phyloP scores from a whole-genome alignment of 495 filamentous ascomycete genomes.

The Tuber melanosporum region DNA sequence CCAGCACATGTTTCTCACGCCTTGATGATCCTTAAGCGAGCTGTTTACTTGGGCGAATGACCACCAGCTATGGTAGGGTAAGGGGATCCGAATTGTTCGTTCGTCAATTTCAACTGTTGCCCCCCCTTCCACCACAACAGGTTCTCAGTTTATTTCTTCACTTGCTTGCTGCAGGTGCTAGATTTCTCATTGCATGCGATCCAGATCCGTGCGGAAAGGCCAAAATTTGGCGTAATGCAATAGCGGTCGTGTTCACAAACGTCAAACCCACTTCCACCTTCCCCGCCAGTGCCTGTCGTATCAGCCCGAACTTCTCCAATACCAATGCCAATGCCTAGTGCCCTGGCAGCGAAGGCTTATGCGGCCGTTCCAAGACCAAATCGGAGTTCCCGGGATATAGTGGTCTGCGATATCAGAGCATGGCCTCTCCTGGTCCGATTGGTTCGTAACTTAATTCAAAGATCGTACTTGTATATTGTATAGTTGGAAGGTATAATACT shows the following conservation, averaged over 20 bases:
- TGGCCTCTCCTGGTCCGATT: neutral
- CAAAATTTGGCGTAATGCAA: no score
- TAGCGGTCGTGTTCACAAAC: no score
- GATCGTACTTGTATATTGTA: neutral
- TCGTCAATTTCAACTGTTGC: neutral
- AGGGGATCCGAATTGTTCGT: neutral
- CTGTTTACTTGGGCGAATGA: neutral
- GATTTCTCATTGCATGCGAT: neutral
- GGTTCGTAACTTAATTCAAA: neutral
- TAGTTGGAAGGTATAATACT: neutral
- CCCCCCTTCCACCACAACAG: neutral
- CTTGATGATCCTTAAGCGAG: neutral
- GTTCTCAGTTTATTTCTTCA: neutral
- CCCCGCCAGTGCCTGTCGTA: neutral
- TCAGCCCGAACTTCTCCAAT: neutral
- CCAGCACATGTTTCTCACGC: neutral
- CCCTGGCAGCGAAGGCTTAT: neutral
- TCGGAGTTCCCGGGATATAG: neutral
- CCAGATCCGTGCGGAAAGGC: neutral
- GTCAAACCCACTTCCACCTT: no score
- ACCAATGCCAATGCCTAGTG: neutral
- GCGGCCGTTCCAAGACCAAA: neutral
- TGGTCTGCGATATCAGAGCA: neutral
- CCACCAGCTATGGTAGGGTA: neutral
- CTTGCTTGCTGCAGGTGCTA: neutral